Percentiles rank a stretch among this genome's conserved stretches.
Conservation (phyloP, 768 basidiomycete species). For the Tricholoma sp. region DNA sequence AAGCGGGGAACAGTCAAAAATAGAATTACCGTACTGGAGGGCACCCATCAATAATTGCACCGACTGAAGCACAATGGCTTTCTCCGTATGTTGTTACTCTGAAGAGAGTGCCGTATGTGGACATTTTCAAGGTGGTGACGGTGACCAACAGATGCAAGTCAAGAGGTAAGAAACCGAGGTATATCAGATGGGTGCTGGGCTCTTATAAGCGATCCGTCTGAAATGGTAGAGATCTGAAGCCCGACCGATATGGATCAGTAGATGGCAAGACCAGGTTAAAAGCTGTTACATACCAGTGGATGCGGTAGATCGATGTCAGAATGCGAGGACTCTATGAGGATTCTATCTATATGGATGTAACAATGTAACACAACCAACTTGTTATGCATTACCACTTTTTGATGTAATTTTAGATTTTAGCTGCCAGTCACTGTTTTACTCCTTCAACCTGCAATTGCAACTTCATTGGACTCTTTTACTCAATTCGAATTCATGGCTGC, state of each 20-base stretch:
- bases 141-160: background rate
- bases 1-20: background rate
- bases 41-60: constrained; percentile 95
- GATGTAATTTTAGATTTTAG: background rate
- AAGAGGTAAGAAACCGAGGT: background rate
- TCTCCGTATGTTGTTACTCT: constrained; percentile 98
- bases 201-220: background rate
- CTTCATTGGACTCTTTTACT: constrained; percentile 8
- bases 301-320: too few species aligned
- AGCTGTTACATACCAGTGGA: too few species aligned
- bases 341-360: too few species aligned
- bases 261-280: too few species aligned
- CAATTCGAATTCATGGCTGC: constrained; percentile 27
- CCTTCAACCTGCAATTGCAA: constrained; percentile 1
- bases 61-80: constrained; percentile 95
- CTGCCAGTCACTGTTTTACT: background rate
- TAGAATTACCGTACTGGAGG: constrained; percentile 67
- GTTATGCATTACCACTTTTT: too few species aligned
- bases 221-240: background rate
- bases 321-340: too few species aligned
- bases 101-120: constrained; percentile 87
- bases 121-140: constrained; percentile 50
- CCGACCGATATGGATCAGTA: too few species aligned
- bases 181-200: background rate
- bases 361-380: too few species aligned